Evolutionary conservation across 345 rosid species (phyloP), one percentile per base, ranked within the genome.

Genomic region (Abelmoschus esculentus): DNA sequence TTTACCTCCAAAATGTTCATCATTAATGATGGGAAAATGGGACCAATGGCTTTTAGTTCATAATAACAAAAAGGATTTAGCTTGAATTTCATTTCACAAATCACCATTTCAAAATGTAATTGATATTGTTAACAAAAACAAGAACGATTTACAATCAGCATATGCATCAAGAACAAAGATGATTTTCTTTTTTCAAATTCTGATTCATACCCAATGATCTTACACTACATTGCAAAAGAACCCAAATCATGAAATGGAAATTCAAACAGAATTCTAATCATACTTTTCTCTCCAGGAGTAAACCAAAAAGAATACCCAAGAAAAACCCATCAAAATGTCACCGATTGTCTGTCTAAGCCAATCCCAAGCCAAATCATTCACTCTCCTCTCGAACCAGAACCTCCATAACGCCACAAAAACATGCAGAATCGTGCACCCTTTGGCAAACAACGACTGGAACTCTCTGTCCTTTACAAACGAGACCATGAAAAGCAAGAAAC

Each of bases 271-370:
- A 47, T n/a, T 73, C 73, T 71, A 85, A 77, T 87, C 91, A 72
- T 89, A 87, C 82, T 84, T 89, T 70, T 89, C 96, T 62, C 85
- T 85, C 96, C 96, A 85, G 12, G 90, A 80, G 80, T 67, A 87
- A 52, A 83, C 86, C 17, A 89, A 80, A 55, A 89, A 80, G 74
- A 89, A 79, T 7, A 87, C 81, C 91, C 91, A 85, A 10, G 96
- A 89, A 34, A 85, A 75, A 6, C 80, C 85, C 79, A 89, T 61
- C 14, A 85, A 3, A 61, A 81, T 26, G 52, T 84, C 91, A 53
- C 89, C 89, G 47, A 84, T 83, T 4, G 87, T 85, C 76, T 80
- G 83, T 64, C 85, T 75, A 50, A 80, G 36, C 76, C 85, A 87
- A 76, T 85, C 96, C 84, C 83, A 85, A 50, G 91, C 89, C 77